Percentiles rank a stretch among this genome's conserved stretches.
Evolutionary conservation across 441 rosid species (phyloP).

Genomic region (Iberis amara): DNA sequence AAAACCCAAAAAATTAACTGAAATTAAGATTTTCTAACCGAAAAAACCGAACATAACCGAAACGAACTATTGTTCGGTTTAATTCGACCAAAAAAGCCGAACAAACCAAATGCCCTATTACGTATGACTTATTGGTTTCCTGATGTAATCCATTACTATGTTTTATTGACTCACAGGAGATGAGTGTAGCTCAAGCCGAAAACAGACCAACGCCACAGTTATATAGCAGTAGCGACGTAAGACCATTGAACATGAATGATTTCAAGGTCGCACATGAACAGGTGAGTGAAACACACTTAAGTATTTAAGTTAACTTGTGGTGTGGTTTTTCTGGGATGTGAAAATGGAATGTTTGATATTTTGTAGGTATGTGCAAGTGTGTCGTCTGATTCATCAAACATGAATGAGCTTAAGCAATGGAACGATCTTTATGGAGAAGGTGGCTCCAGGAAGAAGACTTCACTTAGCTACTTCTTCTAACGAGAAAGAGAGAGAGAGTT

Average conservation of each 20-base stretch:
- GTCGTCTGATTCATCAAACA: constrained; percentile 83
- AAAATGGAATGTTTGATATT: neutral
- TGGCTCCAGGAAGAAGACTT: constrained; percentile 85
- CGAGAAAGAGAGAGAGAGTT: constrained; percentile 4
- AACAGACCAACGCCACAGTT: constrained; percentile 60
- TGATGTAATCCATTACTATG: too few species aligned
- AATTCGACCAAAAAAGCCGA: too few species aligned
- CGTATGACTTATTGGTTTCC: too few species aligned
- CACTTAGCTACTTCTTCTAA: constrained; percentile 95
- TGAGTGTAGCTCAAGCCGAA: constrained; percentile 53
- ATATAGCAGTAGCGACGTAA: constrained; percentile 69
- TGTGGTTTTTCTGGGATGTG: too few species aligned
- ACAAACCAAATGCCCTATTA: too few species aligned
- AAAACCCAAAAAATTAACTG: neutral
- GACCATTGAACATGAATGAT: constrained; percentile 76
- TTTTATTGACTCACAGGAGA: constrained; percentile 50
- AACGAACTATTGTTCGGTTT: neutral
- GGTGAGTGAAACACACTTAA: constrained; percentile 29
- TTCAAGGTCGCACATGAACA: constrained; percentile 90
- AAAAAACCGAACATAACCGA: too few species aligned
- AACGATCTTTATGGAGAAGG: constrained; percentile 97
- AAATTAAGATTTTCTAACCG: too few species aligned
- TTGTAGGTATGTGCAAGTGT: constrained; percentile 92
- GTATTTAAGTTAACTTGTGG: too few species aligned
- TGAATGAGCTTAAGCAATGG: constrained; percentile 96